These are phyloP conservation scores for Nicotiana otophora DNA, from an alignment of 257 asterid species.

Conservation along the genomic window DNA sequence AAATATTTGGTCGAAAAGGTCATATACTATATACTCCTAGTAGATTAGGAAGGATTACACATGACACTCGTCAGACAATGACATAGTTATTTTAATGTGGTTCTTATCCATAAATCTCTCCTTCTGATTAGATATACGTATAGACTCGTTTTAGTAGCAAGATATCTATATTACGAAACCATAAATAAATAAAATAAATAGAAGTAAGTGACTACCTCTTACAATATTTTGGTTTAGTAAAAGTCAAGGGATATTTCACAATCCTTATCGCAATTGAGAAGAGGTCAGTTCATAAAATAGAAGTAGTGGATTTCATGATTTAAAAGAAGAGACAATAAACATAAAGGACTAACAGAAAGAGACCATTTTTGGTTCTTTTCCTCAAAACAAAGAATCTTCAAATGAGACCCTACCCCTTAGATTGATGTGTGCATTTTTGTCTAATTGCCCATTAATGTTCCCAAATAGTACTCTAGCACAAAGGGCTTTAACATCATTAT, in stretches of 20 bases:
- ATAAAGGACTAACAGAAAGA: background rate
- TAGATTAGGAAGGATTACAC: background rate
- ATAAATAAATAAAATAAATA: background rate
- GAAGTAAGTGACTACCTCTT: background rate
- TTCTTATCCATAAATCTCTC: conserved; percentile 2
- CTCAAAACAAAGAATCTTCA: background rate
- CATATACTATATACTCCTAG: background rate
- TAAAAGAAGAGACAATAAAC: background rate
- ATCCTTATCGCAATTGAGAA: conserved; percentile 1
- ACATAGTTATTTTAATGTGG: background rate
- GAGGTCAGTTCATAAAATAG: background rate
- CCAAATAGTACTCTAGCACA: background rate
- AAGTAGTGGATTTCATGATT: background rate
- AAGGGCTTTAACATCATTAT: background rate
- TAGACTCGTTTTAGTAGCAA: background rate
- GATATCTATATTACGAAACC: background rate
- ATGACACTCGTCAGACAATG: background rate
- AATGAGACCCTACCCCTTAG: background rate
- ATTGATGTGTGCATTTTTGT: background rate
- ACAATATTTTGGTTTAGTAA: background rate
- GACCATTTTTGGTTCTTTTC: background rate
- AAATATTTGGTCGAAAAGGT: background rate
- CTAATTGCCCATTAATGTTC: background rate
- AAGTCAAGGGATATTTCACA: background rate
- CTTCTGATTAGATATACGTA: background rate